Evolutionary conservation across 345 rosid genomes (phyloP).

Genomic region (Boechera divaricarpa): DNA sequence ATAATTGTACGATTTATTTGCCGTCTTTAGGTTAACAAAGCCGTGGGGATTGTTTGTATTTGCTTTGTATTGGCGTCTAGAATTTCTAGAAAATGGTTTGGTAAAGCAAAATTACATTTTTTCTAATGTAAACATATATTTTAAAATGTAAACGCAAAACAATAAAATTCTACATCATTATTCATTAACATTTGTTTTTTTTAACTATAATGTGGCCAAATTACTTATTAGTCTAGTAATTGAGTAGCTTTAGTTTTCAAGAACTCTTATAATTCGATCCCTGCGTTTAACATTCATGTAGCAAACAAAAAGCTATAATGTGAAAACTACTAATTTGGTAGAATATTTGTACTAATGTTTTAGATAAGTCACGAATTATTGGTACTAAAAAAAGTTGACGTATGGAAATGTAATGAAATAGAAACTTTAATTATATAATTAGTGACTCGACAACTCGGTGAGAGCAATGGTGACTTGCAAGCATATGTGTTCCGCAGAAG

Average conservation of each 20-base stretch:
- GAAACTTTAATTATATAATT: conserved; percentile 1
- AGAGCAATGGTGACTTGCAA: conserved; percentile 47
- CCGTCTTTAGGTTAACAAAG: conserved; percentile 10
- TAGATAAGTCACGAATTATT: conserved; percentile 31
- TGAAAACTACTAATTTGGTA: conserved; percentile 8
- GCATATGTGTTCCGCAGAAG: conserved; percentile 40
- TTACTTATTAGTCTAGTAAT: background rate
- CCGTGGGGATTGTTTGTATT: conserved; percentile 28
- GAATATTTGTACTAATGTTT: background rate
- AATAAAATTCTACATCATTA: background rate
- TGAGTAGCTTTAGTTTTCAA: too few relatives aligned
- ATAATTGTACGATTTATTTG: conserved; percentile 5
- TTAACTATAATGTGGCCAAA: background rate
- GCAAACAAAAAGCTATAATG: background rate
- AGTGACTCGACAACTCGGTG: conserved; percentile 26
- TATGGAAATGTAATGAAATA: conserved; percentile 6
- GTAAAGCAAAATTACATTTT: background rate
- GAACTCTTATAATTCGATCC: too few relatives aligned
- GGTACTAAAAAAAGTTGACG: conserved; percentile 16
- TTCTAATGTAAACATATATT: background rate
- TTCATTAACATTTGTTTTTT: background rate
- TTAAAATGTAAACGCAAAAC: background rate
- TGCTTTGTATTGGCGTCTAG: conserved; percentile 16
- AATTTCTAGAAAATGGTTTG: conserved; percentile 20
- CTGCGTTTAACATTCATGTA: background rate